Evolutionary conservation across 306 rosid genomes (phyloP).

Genomic region (Quillaja saponaria): DNA sequence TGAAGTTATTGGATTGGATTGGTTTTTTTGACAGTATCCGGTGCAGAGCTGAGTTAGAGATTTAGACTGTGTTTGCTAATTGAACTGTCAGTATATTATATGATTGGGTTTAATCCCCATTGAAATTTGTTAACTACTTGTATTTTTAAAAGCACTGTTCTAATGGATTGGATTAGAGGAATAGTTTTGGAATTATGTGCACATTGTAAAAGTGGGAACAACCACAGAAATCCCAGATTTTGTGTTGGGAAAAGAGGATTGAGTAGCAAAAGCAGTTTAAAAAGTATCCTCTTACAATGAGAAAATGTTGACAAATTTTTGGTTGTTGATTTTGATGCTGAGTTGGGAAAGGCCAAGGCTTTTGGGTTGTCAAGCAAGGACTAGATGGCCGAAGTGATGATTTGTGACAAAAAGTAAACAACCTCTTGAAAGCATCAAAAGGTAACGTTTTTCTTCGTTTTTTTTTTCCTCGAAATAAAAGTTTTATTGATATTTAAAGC

Average conservation of each 20-base stretch:
- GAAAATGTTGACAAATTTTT: slow-evolving; percentile 46
- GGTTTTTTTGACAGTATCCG: too few relatives aligned
- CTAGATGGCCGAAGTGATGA: slow-evolving; percentile 38
- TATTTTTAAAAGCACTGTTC: slow-evolving; percentile 23
- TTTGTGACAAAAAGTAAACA: slow-evolving; percentile 32
- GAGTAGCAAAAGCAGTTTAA: slow-evolving; percentile 43
- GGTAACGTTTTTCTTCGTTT: neutral
- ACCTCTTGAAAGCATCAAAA: too few relatives aligned
- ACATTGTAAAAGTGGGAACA: slow-evolving; percentile 32
- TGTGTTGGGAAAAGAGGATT: slow-evolving; percentile 46
- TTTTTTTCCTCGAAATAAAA: too few relatives aligned
- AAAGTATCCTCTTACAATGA: slow-evolving; percentile 47
- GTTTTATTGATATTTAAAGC: too few relatives aligned
- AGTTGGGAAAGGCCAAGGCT: slow-evolving; percentile 61
- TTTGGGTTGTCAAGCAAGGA: slow-evolving; percentile 31
- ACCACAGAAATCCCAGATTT: slow-evolving; percentile 32
- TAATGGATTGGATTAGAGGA: slow-evolving; percentile 50
- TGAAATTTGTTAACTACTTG: slow-evolving; percentile 13
- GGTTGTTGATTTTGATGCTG: slow-evolving; percentile 48
- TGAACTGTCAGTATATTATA: slow-evolving; percentile 12
- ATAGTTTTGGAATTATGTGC: slow-evolving; percentile 25
- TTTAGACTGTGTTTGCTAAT: slow-evolving; percentile 6
- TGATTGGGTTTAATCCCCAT: slow-evolving; percentile 28
- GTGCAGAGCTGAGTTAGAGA: too few relatives aligned
- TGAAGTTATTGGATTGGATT: too few relatives aligned